phyloP scores from a whole-genome alignment of 2,329 filamentous ascomycete species.

The Penicillium sp. region DNA sequence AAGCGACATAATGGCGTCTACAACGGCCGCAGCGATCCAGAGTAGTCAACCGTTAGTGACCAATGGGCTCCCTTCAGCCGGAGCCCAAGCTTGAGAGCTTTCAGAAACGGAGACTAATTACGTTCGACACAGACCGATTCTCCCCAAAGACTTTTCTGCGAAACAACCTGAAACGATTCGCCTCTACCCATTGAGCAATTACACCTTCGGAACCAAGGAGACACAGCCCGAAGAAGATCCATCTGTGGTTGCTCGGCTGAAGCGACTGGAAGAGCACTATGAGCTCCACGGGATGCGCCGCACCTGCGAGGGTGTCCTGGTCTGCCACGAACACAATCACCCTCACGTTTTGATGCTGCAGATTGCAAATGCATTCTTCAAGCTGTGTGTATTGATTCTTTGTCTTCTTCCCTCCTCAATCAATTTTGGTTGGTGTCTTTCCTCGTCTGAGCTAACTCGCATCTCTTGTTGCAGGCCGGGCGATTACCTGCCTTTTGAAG shows the following conservation, averaged over 20 bases:
- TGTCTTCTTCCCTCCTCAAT: too few relatives aligned
- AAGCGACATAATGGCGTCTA: conserved; percentile 64
- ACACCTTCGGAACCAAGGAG: conserved; percentile 98
- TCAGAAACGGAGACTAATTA: conserved; percentile 8
- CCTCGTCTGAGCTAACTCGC: too few relatives aligned
- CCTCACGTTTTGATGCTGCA: conserved; percentile 98
- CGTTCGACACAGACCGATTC: conserved; percentile 52
- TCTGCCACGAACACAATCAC: conserved; percentile 98
- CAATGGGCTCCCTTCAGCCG: background rate
- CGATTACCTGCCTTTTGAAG: conserved; percentile 80
- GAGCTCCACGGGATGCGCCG: conserved; percentile 87
- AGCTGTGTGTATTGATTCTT: conserved; percentile 53
- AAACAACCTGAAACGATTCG: conserved; percentile 87
- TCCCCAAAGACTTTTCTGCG: conserved; percentile 76
- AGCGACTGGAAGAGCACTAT: conserved; percentile 95
- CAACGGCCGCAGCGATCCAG: conserved; percentile 68
- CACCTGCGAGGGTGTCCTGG: conserved; percentile 92
- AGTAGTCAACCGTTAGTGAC: conserved; percentile 60
- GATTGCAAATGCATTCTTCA: conserved; percentile 99
- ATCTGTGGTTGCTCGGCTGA: conserved; percentile 84
- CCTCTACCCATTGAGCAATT: conserved; percentile 92
- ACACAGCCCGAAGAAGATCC: conserved; percentile 97
- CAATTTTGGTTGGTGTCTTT: too few relatives aligned
- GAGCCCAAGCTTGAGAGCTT: background rate
- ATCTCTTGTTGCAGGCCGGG: conserved; percentile 55